Evolutionary conservation across 805 yeast genomes (phyloP).

Genomic region (Ascoidea rubescens): DNA sequence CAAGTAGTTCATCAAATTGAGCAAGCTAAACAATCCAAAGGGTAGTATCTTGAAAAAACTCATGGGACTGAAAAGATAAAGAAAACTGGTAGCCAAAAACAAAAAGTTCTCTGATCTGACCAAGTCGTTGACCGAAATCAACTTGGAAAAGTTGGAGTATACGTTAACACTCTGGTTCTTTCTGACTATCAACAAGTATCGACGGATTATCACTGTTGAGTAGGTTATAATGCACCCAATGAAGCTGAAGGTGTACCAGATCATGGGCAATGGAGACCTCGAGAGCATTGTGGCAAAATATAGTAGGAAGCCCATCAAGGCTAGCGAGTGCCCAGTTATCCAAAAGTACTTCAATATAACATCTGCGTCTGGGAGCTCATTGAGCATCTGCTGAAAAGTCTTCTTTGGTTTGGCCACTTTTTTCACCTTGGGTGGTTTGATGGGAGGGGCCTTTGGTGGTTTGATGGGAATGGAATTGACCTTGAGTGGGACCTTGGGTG

Average conservation of each 20-base stretch:
- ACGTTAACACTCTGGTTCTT: no score
- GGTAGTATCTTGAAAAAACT: not conserved
- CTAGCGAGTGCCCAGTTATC: not conserved
- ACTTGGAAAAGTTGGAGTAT: not conserved
- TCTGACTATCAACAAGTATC: not conserved
- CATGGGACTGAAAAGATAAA: not conserved
- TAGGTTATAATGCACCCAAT: not conserved
- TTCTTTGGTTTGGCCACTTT: not conserved
- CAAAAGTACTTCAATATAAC: not conserved
- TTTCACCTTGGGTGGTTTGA: not conserved
- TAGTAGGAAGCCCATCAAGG: not conserved
- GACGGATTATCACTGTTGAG: not conserved
- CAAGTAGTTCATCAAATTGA: no score
- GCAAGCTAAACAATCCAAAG: not conserved
- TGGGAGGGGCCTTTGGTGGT: no score
- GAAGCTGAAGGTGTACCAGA: not conserved
- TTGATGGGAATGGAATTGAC: no score
- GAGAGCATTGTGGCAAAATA: not conserved
- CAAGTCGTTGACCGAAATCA: not conserved
- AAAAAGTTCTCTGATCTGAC: not conserved
- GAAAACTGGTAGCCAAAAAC: no score
- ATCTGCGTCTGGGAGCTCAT: not conserved
- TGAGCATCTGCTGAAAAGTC: not conserved
- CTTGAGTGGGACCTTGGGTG: no score
- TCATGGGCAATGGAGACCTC: not conserved